phyloP scores from a whole-genome alignment of 495 filamentous ascomycete genomes.

The Tuber magnatum region DNA sequence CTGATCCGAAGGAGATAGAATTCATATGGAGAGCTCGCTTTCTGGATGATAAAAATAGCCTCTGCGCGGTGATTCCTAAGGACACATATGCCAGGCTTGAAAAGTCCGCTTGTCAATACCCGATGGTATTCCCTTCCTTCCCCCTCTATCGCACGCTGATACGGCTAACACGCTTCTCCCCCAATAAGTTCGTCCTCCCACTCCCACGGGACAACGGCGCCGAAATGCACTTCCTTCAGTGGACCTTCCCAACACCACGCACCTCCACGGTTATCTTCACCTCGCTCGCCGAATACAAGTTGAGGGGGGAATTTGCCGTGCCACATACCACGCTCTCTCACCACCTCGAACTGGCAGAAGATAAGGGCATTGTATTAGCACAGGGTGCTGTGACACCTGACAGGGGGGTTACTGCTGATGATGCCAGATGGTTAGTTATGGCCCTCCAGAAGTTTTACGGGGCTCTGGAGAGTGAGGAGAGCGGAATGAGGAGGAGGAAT shows the following conservation, averaged over 20 bases:
- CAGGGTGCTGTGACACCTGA: conserved; percentile 71
- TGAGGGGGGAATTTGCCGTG: conserved; percentile 76
- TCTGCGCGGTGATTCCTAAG: conserved; percentile 73
- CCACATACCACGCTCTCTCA: conserved; percentile 93
- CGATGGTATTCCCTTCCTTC: conserved; percentile 46
- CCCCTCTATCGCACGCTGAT: no score
- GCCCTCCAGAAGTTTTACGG: conserved; percentile 94
- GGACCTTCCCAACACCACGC: conserved; percentile 58
- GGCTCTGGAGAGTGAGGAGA: conserved; percentile 48
- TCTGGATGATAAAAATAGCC: conserved; percentile 57
- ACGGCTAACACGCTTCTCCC: not conserved
- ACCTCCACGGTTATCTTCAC: conserved; percentile 87
- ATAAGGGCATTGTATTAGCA: conserved; percentile 73
- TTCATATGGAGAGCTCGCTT: conserved; percentile 89
- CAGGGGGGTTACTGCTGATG: conserved; percentile 65
- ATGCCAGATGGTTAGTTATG: conserved; percentile 85
- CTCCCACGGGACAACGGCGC: conserved; percentile 66
- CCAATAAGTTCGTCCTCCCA: conserved; percentile 70
- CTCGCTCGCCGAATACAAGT: conserved; percentile 80
- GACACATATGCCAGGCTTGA: conserved; percentile 63
- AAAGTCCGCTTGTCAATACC: conserved; percentile 59
- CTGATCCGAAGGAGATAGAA: conserved; percentile 67
- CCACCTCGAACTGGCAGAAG: conserved; percentile 66
- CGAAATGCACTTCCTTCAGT: conserved; percentile 79
- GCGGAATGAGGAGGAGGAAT: conserved; percentile 45